Percentiles rank a stretch among this genome's conserved stretches.
Evolutionary conservation across 1,284 basidiomycete species (phyloP).

Genomic region (Apiotrichum sp.): DNA sequence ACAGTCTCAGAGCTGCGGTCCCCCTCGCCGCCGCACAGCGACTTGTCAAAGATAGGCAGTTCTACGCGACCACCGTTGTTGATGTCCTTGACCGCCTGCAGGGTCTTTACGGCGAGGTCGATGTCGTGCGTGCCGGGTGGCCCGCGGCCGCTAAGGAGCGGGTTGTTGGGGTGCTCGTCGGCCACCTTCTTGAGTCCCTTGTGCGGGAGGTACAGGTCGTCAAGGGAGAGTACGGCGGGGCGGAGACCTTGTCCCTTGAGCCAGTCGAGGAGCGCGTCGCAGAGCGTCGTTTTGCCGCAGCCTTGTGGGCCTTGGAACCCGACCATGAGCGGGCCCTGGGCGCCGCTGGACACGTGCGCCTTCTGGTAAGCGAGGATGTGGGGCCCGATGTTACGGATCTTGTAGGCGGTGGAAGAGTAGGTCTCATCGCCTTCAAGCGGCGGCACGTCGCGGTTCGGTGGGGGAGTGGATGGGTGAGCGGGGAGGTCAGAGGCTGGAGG

Average conservation of each 20-base stretch:
- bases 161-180: constrained; percentile 30
- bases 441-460: constrained; percentile 7
- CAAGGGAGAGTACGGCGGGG: constrained; percentile 33
- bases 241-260: constrained; percentile 18
- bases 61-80: constrained; percentile 9
- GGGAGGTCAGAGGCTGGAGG: neutral
- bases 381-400: constrained; percentile 32
- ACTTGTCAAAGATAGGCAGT: constrained; percentile 78
- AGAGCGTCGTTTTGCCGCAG: constrained; percentile 36
- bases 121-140: constrained; percentile 43
- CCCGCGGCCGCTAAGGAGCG: constrained; percentile 37
- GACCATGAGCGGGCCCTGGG: constrained; percentile 19
- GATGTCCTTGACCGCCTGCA: constrained; percentile 6
- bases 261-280: constrained; percentile 25
- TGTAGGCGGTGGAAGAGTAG: constrained; percentile 33
- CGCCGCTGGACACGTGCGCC: constrained; percentile 10
- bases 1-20: constrained; percentile 58
- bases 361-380: constrained; percentile 26
- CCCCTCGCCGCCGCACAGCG: constrained; percentile 67
- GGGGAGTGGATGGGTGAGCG: neutral
- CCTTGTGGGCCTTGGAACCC: constrained; percentile 21
- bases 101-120: constrained; percentile 3
- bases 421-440: constrained; percentile 21
- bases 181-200: constrained; percentile 29
- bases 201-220: constrained; percentile 39